Evolutionary conservation across 2,329 filamentous ascomycete species (phyloP).

Genomic region (Penicillium sp.): DNA sequence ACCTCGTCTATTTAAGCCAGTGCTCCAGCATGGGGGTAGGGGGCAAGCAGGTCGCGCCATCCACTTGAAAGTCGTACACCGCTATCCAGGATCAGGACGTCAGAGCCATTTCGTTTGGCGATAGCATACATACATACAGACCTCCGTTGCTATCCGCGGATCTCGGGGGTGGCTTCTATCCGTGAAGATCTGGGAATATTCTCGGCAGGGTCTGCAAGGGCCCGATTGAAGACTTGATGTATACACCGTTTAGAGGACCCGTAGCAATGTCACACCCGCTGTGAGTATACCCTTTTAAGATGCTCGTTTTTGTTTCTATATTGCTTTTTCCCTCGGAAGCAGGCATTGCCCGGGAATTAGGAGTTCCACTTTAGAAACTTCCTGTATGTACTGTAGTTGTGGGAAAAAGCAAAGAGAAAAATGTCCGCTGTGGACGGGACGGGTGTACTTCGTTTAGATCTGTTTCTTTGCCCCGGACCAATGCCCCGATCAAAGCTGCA

Average conservation of each 20-base stretch:
- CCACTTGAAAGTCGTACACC: slow-evolving; percentile 22
- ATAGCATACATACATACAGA: background rate
- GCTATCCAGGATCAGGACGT: slow-evolving; percentile 19
- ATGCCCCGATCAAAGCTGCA: background rate
- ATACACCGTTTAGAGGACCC: slow-evolving; percentile 20
- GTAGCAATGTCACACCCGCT: slow-evolving; percentile 14
- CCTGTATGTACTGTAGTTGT: background rate
- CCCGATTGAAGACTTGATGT: slow-evolving; percentile 23
- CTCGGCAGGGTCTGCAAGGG: slow-evolving; percentile 23
- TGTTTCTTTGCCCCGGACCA: slow-evolving; percentile 9
- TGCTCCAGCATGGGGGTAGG: background rate
- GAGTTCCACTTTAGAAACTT: background rate
- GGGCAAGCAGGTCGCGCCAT: slow-evolving; percentile 11
- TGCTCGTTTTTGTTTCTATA: background rate
- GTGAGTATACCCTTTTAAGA: background rate
- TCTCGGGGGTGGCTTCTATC: slow-evolving; percentile 9
- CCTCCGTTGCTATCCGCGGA: slow-evolving; percentile 7
- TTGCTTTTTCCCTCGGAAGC: slow-evolving; percentile 5
- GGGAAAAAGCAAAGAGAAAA: background rate
- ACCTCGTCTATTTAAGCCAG: slow-evolving; percentile 20
- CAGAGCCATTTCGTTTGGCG: slow-evolving; percentile 10
- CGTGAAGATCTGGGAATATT: slow-evolving; percentile 15
- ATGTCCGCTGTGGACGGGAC: background rate
- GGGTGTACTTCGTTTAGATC: slow-evolving; percentile 10
- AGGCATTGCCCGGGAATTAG: background rate